A percentile compares a stretch with the other conserved stretches of the same genome.
Conservation (phyloP, 2,329 filamentous ascomycete species). For the Monilinia laxa region DNA sequence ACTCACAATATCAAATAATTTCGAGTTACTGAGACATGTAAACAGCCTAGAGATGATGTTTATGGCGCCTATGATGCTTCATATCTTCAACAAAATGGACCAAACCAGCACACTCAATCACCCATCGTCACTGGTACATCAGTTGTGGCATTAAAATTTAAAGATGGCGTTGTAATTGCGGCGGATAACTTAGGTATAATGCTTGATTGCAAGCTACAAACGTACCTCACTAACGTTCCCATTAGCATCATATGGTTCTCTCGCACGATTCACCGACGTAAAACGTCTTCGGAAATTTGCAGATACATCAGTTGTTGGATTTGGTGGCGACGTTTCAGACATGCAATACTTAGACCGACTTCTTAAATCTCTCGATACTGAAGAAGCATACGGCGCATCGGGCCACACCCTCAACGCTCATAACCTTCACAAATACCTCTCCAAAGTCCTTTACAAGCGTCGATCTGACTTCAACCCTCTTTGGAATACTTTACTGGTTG, state of each 20-base stretch:
- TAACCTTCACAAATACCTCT: slow-evolving; percentile 94
- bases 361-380: slow-evolving; percentile 80
- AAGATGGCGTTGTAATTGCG: slow-evolving; percentile 92
- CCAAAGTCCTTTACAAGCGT: slow-evolving; percentile 93
- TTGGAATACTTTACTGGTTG: slow-evolving; percentile 94
- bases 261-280: slow-evolving; percentile 93
- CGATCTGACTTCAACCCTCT: slow-evolving; percentile 95
- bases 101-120: slow-evolving; percentile 84
- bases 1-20: slow-evolving; percentile 15
- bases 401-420: slow-evolving; percentile 71
- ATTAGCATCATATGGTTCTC: slow-evolving; percentile 91
- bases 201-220: slow-evolving; percentile 10
- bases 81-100: slow-evolving; percentile 70
- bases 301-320: slow-evolving; percentile 79
- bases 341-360: slow-evolving; percentile 98
- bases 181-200: slow-evolving; percentile 86
- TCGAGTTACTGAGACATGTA: slow-evolving; percentile 43
- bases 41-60: slow-evolving; percentile 90
- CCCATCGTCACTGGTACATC: slow-evolving; percentile 97
- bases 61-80: slow-evolving; percentile 91
- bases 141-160: slow-evolving; percentile 92
- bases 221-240: slow-evolving; percentile 25
- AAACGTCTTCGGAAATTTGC: slow-evolving; percentile 92
- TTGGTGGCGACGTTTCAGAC: slow-evolving; percentile 95
- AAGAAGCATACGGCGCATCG: slow-evolving; percentile 72